A percentile compares a stretch with the other conserved stretches of the same genome.
Conservation (phyloP, 192 early-diverging fungal species). For the Endogone sp. region DNA sequence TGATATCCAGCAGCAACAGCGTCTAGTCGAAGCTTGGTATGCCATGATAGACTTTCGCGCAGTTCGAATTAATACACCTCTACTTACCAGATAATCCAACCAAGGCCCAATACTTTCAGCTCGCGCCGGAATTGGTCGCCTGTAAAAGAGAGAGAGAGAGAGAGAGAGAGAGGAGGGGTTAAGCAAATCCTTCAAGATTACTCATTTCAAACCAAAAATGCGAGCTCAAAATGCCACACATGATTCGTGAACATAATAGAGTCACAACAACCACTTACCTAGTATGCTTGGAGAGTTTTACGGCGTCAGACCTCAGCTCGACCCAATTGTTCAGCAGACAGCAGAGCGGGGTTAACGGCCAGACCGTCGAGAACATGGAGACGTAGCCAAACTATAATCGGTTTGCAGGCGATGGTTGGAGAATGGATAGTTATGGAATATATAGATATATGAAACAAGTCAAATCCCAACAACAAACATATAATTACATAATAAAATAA, state of each 20-base stretch:
- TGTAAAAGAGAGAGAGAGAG: conserved; percentile 1
- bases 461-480: neutral
- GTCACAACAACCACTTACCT: conserved; percentile 21
- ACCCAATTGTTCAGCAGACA: conserved; percentile 89
- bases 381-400: conserved; percentile 75
- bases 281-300: conserved; percentile 80
- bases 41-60: neutral
- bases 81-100: conserved; percentile 29
- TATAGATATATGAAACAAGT: no score
- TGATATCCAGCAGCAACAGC: no score
- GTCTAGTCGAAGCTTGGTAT: neutral
- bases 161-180: neutral
- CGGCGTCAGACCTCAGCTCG: conserved; percentile 86
- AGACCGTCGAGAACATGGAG: conserved; percentile 77
- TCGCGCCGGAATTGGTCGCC: conserved; percentile 26
- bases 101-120: conserved; percentile 34
- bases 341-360: conserved; percentile 80
- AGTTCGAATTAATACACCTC: neutral
- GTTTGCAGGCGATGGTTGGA: neutral
- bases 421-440: no score
- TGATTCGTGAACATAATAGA: neutral
- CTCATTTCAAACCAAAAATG: neutral
- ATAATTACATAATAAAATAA: neutral
- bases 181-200: neutral
- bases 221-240: neutral